Conservation (phyloP, 2,329 filamentous ascomycete species). For the Beauveria sp. region DNA sequence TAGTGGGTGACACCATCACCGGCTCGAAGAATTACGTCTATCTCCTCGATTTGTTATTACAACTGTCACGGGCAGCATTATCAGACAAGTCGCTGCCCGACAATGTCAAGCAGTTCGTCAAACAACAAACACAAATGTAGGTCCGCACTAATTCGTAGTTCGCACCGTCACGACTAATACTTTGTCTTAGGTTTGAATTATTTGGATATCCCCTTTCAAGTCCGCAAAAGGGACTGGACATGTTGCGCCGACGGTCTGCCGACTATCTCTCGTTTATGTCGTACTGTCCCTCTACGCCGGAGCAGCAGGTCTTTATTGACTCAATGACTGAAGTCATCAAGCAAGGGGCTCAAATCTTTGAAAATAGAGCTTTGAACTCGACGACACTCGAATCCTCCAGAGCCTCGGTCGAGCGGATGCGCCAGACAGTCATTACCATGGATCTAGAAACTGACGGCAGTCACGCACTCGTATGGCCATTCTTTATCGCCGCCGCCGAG, state of each 20-base stretch:
- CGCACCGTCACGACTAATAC: background rate
- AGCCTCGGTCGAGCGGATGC: slow-evolving; percentile 24
- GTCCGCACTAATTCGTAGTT: background rate
- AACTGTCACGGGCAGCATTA: slow-evolving; percentile 18
- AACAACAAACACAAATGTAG: slow-evolving; percentile 26
- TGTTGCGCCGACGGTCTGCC: slow-evolving; percentile 16
- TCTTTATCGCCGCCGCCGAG: slow-evolving; percentile 32
- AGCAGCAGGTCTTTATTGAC: slow-evolving; percentile 15
- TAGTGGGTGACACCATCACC: slow-evolving; percentile 34
- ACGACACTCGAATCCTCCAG: slow-evolving; percentile 17
- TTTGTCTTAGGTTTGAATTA: slow-evolving; percentile 21
- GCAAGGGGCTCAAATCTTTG: slow-evolving; percentile 22
- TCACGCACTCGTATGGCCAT: slow-evolving; percentile 33
- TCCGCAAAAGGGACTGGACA: slow-evolving; percentile 20
- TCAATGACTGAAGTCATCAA: slow-evolving; percentile 19
- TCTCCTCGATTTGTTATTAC: slow-evolving; percentile 29
- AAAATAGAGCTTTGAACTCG: slow-evolving; percentile 15
- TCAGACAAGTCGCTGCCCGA: slow-evolving; percentile 15
- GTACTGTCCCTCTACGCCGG: slow-evolving; percentile 6
- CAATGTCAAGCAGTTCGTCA: slow-evolving; percentile 19
- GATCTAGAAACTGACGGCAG: slow-evolving; percentile 22
- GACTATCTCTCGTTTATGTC: slow-evolving; percentile 23
- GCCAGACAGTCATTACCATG: slow-evolving; percentile 21
- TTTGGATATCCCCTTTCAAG: slow-evolving; percentile 22
- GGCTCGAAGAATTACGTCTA: slow-evolving; percentile 30